Conservation (phyloP, 352 stramenopile species). For the Phytophthora palmivora region DNA sequence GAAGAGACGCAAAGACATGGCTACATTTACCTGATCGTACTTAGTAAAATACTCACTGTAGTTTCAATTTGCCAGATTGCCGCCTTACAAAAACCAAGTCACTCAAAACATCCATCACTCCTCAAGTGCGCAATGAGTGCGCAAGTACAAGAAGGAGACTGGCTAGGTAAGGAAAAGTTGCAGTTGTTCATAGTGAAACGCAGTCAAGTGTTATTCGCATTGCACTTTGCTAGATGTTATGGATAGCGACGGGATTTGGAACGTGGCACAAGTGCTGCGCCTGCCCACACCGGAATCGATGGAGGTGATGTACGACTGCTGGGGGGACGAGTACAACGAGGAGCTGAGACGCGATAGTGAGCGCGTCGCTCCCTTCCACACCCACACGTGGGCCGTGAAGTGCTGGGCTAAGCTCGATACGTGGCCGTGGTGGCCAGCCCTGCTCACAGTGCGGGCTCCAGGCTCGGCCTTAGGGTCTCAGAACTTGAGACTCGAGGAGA, state of each 20-base stretch:
- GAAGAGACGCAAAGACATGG: slow-evolving; percentile 28
- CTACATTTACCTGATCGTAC: slow-evolving; percentile 13
- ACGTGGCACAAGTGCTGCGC: slow-evolving; percentile 56
- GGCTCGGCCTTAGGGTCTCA: slow-evolving; percentile 33
- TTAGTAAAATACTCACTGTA: neutral
- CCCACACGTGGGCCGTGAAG: slow-evolving; percentile 75
- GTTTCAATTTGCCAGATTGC: too few species aligned
- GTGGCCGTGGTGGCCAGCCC: slow-evolving; percentile 73
- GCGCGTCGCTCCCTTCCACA: slow-evolving; percentile 71
- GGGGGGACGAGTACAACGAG: slow-evolving; percentile 67
- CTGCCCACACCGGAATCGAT: slow-evolving; percentile 26
- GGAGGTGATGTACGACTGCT: slow-evolving; percentile 68
- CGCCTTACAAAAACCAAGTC: slow-evolving; percentile 9
- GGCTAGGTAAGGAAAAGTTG: slow-evolving; percentile 46
- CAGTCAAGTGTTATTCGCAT: slow-evolving; percentile 1
- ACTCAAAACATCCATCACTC: slow-evolving; percentile 8
- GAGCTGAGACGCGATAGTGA: slow-evolving; percentile 48
- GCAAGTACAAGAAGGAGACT: slow-evolving; percentile 38
- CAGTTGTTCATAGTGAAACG: slow-evolving; percentile 7
- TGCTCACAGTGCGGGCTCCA: slow-evolving; percentile 56
- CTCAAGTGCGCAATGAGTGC: slow-evolving; percentile 17
- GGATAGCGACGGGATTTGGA: slow-evolving; percentile 69
- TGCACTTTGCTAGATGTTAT: slow-evolving; percentile 51
- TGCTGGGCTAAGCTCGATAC: slow-evolving; percentile 78
- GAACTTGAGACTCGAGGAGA: slow-evolving; percentile 46